Percentiles rank a stretch among this genome's conserved stretches.
Conservation (phyloP, 805 yeast species). For the Cephaloascus fragrans region DNA sequence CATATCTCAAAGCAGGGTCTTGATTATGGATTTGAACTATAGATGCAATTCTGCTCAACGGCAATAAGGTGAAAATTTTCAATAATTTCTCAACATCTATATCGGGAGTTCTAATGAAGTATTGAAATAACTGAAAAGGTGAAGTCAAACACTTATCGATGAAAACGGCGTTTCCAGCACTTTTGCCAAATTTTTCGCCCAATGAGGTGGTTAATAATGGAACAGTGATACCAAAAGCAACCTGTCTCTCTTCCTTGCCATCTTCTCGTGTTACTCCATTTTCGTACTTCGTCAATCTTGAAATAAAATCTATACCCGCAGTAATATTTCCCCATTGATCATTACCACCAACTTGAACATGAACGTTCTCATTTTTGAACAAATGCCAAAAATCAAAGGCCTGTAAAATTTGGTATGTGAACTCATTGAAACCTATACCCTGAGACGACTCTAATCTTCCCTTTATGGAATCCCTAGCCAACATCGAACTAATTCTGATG, state of each 20-base stretch:
- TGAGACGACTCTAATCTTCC: slow-evolving; percentile 55
- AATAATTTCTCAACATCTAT: slow-evolving; percentile 61
- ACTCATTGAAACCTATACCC: slow-evolving; percentile 91
- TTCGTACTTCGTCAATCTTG: slow-evolving; percentile 33
- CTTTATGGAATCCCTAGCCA: slow-evolving; percentile 80
- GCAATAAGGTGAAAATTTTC: slow-evolving; percentile 71
- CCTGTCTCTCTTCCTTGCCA: slow-evolving; percentile 7
- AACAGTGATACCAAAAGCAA: slow-evolving; percentile 72
- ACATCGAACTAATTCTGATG: slow-evolving; percentile 79
- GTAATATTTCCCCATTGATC: slow-evolving; percentile 99
- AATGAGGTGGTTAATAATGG: slow-evolving; percentile 81
- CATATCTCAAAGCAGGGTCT: slow-evolving; percentile 57
- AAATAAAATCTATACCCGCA: slow-evolving; percentile 85
- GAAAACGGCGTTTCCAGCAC: slow-evolving; percentile 95
- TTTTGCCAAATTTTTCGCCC: slow-evolving; percentile 93
- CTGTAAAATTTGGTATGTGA: slow-evolving; percentile 85
- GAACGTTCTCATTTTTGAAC: slow-evolving; percentile 45
- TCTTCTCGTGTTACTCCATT: neutral
- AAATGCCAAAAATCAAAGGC: slow-evolving; percentile 90
- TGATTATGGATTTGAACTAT: slow-evolving; percentile 42
- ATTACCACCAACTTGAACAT: slow-evolving; percentile 86
- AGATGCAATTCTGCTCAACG: slow-evolving; percentile 45
- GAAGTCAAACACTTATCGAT: slow-evolving; percentile 67
- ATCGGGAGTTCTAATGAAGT: slow-evolving; percentile 72
- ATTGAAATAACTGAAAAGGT: slow-evolving; percentile 78